Evolutionary conservation across 2,329 filamentous ascomycete species (phyloP), one percentile per base, ranked within the genome.

Genomic region (Ophiosphaerella herpotricha): DNA sequence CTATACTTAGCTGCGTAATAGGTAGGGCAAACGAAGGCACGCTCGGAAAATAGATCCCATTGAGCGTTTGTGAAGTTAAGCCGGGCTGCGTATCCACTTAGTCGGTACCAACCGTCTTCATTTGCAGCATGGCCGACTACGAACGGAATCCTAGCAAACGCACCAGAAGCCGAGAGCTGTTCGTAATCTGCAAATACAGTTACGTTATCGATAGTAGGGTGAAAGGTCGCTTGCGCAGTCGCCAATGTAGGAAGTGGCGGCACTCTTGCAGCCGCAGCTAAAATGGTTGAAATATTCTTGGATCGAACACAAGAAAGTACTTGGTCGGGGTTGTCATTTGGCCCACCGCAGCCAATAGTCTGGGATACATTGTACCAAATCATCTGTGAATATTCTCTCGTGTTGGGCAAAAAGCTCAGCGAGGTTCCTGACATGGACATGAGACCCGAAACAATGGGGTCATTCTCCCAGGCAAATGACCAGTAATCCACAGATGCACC

Each of bases 301-400:
- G 57, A 58, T 26, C 67, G 67, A 52, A 77, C 73, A 48, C 75
- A 77, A 6, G 61, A 57, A 3, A 77, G 56, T 8, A 74, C 67
- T 5, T 45, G 50, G 8, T 52, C 48, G 7, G 63, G 24, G 43
- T 65, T 51, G n/a, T 66, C 50, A 7, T 56, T 52, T 3, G 54
- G 32, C 11, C 60, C 58, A 24, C 64, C 67, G 37, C 74, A 77
- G 5, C 73, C 74, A 1, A 76, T 47, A 0, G 70, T 66, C 12
- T 67, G 64, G 7, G 73, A 72, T 29, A 76, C 73, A 38, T 75
- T 76, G 24, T 65, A 66, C 53, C 72, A 71, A 5, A 63, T 38
- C 8, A 56, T 47, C 37, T 63, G 64, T 2, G 57, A 59, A 13
- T 61, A 55, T 9, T 64, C 56, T 16, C 53, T 58, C 0, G 65